These are phyloP conservation scores for Micromonas pusilla DNA, from an alignment of 139 green algal species.

Conservation along the genomic window DNA sequence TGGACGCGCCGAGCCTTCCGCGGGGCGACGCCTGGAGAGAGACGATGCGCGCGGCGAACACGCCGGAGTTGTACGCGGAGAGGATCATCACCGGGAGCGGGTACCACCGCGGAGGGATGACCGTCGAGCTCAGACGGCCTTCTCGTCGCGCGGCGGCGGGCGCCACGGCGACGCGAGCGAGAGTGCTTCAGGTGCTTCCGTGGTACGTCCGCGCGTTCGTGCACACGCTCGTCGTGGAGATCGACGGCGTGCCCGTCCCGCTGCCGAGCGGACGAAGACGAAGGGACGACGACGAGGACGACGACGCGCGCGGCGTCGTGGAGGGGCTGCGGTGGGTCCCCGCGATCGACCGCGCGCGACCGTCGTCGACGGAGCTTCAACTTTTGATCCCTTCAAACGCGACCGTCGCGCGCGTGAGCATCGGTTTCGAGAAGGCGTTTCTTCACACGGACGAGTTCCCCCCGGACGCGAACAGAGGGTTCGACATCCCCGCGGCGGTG, in stretches of 20 bases:
- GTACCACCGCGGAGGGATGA: constrained; percentile 33
- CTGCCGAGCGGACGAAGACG: constrained; percentile 2
- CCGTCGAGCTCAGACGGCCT: constrained; percentile 6
- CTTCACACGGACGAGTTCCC: constrained; percentile 33
- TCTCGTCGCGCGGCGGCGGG: background rate
- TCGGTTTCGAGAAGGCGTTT: constrained; percentile 57
- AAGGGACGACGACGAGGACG: background rate
- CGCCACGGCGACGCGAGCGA: background rate
- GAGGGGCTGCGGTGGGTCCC: constrained; percentile 30
- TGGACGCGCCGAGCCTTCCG: too few species aligned
- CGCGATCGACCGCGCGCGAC: constrained; percentile 41
- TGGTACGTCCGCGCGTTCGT: constrained; percentile 69
- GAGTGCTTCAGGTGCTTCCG: constrained; percentile 51
- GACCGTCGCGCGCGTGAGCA: constrained; percentile 33
- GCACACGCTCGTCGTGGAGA: constrained; percentile 56
- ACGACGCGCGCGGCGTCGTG: background rate
- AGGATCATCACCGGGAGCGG: constrained; percentile 37
- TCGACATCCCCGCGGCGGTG: constrained; percentile 75
- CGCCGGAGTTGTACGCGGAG: constrained; percentile 24
- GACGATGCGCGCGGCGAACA: background rate
- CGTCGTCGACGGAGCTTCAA: constrained; percentile 52
- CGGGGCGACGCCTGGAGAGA: too few species aligned
- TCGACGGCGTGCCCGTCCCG: constrained; percentile 46
- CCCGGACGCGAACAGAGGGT: constrained; percentile 53
- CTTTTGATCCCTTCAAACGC: constrained; percentile 36